Conservation (phyloP, 306 rosid species). For the Coriaria nepalensis region DNA sequence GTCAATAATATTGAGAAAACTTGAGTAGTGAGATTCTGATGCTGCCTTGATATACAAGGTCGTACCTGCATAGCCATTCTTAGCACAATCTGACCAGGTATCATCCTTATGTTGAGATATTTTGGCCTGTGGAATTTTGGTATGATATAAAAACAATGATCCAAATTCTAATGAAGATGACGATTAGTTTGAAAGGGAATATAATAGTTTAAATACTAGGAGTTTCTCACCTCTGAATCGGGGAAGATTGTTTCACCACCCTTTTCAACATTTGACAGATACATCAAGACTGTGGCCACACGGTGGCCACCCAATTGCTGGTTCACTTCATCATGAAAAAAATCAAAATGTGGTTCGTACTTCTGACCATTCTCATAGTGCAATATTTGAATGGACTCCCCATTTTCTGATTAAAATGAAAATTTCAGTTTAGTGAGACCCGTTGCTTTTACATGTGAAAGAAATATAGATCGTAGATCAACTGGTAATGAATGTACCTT, state of each 20-base stretch:
- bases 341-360: conserved; percentile 86
- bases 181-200: no score
- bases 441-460: background rate
- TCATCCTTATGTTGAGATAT: conserved; percentile 37
- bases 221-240: conserved; percentile 54
- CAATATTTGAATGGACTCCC: conserved; percentile 75
- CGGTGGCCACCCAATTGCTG: conserved; percentile 80
- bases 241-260: conserved; percentile 98
- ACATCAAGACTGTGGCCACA: conserved; percentile 83
- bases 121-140: conserved; percentile 25
- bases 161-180: no score
- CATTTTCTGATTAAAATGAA: conserved; percentile 47
- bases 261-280: conserved; percentile 69
- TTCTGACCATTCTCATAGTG: conserved; percentile 82
- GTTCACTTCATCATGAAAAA: conserved; percentile 72
- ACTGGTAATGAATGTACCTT: conserved; percentile 29
- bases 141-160: conserved; percentile 3
- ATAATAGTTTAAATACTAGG: no score
- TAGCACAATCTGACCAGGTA: conserved; percentile 61
- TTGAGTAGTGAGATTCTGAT: background rate
- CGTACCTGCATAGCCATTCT: conserved; percentile 80
- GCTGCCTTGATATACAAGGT: no score
- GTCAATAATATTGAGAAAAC: no score
- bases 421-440: conserved; percentile 3
- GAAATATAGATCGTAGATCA: conserved; percentile 6